Conservation (phyloP, 192 early-diverging fungal genomes). For the Mortierella claussenii region DNA sequence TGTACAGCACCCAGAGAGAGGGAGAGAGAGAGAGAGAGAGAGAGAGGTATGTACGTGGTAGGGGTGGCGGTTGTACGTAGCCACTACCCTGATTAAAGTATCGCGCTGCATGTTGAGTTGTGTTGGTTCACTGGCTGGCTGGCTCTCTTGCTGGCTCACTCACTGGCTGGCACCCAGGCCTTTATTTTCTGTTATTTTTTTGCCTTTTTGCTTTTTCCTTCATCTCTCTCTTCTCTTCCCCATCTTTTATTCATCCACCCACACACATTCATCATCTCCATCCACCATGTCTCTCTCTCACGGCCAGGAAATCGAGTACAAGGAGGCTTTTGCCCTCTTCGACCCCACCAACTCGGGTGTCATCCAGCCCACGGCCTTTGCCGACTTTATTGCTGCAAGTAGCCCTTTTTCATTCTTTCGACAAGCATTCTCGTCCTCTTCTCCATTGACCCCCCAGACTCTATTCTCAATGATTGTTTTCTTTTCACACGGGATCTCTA, state of each 20-base stretch:
- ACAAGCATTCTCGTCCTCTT: no score
- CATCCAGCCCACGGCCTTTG: conserved; percentile 49
- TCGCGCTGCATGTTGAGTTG: no score
- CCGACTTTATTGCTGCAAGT: conserved; percentile 49
- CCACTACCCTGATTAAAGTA: no score
- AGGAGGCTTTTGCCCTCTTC: conserved; percentile 53
- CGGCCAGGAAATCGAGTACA: conserved; percentile 49
- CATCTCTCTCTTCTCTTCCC: conserved; percentile 2
- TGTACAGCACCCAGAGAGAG: no score
- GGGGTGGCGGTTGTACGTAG: neutral
- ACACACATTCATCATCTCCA: neutral
- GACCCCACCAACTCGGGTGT: conserved; percentile 52
- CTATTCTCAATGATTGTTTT: no score
- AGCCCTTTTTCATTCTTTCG: no score
- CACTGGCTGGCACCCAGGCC: neutral
- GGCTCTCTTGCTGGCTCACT: no score
- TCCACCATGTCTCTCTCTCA: conserved; percentile 35
- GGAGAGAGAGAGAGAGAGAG: no score
- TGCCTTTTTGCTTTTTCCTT: neutral
- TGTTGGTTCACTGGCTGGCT: no score
- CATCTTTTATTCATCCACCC: conserved; percentile 4
- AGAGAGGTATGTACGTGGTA: neutral
- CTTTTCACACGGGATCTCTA: no score
- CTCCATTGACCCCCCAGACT: no score
- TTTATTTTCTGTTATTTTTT: neutral